These are phyloP conservation scores for Zygotorulaspora sp. DNA, from an alignment of 805 yeast species.

Conservation along the genomic window DNA sequence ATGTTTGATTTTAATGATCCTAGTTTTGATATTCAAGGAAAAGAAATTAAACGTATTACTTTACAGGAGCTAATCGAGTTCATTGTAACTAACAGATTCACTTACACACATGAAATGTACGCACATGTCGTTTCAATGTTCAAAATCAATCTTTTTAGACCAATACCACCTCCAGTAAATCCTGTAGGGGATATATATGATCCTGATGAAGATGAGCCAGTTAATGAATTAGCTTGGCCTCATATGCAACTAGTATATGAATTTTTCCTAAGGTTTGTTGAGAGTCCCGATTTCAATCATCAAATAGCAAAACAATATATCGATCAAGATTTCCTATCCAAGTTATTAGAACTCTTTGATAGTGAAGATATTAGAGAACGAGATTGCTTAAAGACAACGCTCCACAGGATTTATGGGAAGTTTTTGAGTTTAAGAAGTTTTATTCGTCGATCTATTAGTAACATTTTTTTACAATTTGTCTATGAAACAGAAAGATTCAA, in stretches of 20 bases:
- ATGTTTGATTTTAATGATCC: slow-evolving; percentile 94
- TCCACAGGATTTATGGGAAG: slow-evolving; percentile 95
- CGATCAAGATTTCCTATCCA: slow-evolving; percentile 82
- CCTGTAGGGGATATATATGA: slow-evolving; percentile 95
- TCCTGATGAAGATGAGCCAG: slow-evolving; percentile 99
- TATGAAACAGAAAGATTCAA: slow-evolving; percentile 95
- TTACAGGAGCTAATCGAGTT: slow-evolving; percentile 86
- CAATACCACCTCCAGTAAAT: slow-evolving; percentile 97
- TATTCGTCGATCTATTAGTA: slow-evolving; percentile 84
- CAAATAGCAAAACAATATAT: slow-evolving; percentile 89
- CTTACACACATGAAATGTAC: slow-evolving; percentile 88
- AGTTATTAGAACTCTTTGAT: slow-evolving; percentile 83
- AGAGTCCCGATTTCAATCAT: slow-evolving; percentile 91
- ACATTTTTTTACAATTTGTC: slow-evolving; percentile 86
- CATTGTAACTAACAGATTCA: slow-evolving; percentile 74
- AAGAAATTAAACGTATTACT: slow-evolving; percentile 83
- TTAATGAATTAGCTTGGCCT: slow-evolving; percentile 95
- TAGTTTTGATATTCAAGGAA: slow-evolving; percentile 84
- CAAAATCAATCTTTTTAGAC: slow-evolving; percentile 81
- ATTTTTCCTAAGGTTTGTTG: slow-evolving; percentile 86
- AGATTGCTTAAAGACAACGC: slow-evolving; percentile 88
- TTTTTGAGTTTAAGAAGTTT: slow-evolving; percentile 84
- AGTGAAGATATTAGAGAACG: slow-evolving; percentile 96
- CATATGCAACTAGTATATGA: slow-evolving; percentile 97
- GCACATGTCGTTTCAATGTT: slow-evolving; percentile 86